phyloP scores from a whole-genome alignment of 345 rosid genomes.

The Bruguiera sexangula region DNA sequence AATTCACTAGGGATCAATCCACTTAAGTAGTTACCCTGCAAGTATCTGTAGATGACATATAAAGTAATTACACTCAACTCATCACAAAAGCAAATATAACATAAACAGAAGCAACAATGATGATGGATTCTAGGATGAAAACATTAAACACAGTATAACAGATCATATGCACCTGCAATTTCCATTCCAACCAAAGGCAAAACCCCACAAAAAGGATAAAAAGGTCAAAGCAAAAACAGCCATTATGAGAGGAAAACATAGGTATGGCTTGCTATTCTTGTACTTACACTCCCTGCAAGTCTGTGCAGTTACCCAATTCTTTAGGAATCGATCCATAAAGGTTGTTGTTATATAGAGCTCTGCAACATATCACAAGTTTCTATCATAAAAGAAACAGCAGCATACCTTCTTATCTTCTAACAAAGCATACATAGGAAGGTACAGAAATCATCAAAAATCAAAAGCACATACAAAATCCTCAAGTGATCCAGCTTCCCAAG shows the following conservation, averaged over 20 bases:
- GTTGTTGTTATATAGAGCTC: slow-evolving; percentile 74
- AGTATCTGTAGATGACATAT: slow-evolving; percentile 44
- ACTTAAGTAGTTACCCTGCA: slow-evolving; percentile 88
- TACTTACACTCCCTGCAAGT: slow-evolving; percentile 72
- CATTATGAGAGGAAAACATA: background rate
- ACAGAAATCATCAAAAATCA: slow-evolving; percentile 11
- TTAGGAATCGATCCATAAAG: slow-evolving; percentile 82
- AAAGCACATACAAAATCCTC: slow-evolving; percentile 59
- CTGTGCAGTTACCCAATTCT: slow-evolving; percentile 83
- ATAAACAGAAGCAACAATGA: background rate
- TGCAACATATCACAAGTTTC: slow-evolving; percentile 30
- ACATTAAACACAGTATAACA: background rate
- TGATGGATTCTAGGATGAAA: background rate
- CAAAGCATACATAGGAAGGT: slow-evolving; percentile 5
- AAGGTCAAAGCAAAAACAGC: background rate
- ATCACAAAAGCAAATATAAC: background rate
- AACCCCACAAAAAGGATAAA: background rate
- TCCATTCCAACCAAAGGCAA: no score
- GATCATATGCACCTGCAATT: no score
- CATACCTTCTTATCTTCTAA: slow-evolving; percentile 1
- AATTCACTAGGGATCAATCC: slow-evolving; percentile 73
- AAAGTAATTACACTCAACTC: slow-evolving; percentile 1
- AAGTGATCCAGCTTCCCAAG: slow-evolving; percentile 77
- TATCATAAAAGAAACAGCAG: slow-evolving; percentile 23
- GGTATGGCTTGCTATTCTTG: background rate